Evolutionary conservation across 2,329 filamentous ascomycete genomes (phyloP).

Genomic region (Talaromyces sp.): DNA sequence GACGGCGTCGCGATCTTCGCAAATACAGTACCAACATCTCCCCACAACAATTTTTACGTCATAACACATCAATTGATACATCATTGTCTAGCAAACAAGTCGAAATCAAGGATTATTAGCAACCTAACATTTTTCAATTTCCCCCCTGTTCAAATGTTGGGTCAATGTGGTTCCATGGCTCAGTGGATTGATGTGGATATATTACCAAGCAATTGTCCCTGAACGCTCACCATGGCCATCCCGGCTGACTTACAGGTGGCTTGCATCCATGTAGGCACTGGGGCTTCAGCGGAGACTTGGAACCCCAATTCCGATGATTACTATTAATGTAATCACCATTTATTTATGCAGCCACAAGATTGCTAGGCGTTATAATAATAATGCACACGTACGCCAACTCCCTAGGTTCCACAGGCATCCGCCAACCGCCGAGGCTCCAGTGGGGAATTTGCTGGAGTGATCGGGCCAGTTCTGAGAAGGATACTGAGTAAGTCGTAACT

Average conservation of each 20-base stretch:
- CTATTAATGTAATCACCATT: neutral
- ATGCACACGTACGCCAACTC: neutral
- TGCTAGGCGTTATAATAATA: neutral
- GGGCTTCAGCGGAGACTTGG: neutral
- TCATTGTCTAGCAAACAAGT: neutral
- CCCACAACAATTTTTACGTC: neutral
- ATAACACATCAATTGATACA: neutral
- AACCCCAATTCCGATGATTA: neutral
- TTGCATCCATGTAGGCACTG: no score
- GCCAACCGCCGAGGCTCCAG: neutral
- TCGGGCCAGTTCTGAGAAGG: neutral
- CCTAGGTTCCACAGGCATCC: neutral
- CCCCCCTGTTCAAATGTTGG: no score
- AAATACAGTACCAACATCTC: neutral
- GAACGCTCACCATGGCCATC: neutral
- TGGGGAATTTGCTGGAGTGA: neutral
- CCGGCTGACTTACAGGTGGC: neutral
- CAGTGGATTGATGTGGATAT: no score
- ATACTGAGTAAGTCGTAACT: neutral
- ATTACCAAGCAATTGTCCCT: neutral
- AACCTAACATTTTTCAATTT: no score
- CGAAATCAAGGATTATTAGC: neutral
- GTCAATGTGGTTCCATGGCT: no score
- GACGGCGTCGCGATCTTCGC: neutral
- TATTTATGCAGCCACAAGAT: neutral